These are phyloP conservation scores for Dendrobium catenatum DNA, from an alignment of 106 monocot genomes.

Conservation along the genomic window DNA sequence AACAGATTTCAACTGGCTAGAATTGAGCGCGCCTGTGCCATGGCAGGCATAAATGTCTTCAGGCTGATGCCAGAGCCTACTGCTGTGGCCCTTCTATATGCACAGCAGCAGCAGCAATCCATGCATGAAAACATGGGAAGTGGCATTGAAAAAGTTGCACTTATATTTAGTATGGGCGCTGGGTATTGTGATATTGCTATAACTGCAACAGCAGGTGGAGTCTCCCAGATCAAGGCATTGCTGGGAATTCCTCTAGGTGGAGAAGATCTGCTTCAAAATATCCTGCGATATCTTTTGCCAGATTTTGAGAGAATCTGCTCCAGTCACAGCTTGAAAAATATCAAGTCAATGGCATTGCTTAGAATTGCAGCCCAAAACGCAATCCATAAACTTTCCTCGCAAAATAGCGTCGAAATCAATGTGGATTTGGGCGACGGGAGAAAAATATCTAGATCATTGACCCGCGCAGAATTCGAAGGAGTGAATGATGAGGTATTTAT, in stretches of 20 bases:
- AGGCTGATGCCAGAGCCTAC: constrained; percentile 85
- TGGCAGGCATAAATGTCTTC: constrained; percentile 61
- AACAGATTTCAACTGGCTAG: constrained; percentile 74
- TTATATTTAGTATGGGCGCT: constrained; percentile 86
- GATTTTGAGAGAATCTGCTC: constrained; percentile 36
- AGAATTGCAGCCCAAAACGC: constrained; percentile 47
- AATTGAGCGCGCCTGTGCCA: constrained; percentile 76
- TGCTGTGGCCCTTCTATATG: constrained; percentile 70
- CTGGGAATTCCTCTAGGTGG: constrained; percentile 51
- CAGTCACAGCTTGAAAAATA: constrained; percentile 22
- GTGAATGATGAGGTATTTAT: constrained; percentile 35
- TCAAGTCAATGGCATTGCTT: constrained; percentile 34
- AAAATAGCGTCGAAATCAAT: constrained; percentile 32
- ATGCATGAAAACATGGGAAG: constrained; percentile 43
- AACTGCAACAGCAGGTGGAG: constrained; percentile 67
- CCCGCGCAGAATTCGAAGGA: constrained; percentile 44
- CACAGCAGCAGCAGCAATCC: constrained; percentile 65
- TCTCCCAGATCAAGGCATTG: constrained; percentile 68
- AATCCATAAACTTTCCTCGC: constrained; percentile 49
- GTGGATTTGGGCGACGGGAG: constrained; percentile 34
- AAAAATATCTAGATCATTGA: constrained; percentile 26
- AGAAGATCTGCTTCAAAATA: constrained; percentile 68
- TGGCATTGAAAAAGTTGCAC: constrained; percentile 56
- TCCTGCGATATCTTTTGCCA: constrained; percentile 36
- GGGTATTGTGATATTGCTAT: constrained; percentile 75